These are phyloP conservation scores for Diospyros lotus DNA, from an alignment of 148 eudicot species.

Conservation along the genomic window DNA sequence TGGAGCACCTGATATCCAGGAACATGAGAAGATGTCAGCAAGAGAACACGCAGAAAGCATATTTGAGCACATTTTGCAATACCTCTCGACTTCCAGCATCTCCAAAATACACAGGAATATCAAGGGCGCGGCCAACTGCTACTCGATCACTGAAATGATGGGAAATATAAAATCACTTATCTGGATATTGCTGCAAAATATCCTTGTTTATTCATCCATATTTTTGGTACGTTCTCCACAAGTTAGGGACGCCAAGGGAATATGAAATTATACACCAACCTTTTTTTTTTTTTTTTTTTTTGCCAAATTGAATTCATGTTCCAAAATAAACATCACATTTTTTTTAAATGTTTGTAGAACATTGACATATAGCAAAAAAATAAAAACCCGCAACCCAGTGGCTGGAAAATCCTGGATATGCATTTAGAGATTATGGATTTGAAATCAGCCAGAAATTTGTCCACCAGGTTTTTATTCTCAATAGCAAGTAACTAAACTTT, in stretches of 20 bases:
- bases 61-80: slow-evolving; percentile 17
- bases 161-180: slow-evolving; percentile 6
- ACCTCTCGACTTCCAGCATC: slow-evolving; percentile 99
- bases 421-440: not conserved
- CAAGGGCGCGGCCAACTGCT: slow-evolving; percentile 95
- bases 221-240: not conserved
- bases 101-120: slow-evolving; percentile 96
- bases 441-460: not conserved
- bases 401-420: not conserved
- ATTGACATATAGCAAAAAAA: not conserved
- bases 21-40: slow-evolving; percentile 19
- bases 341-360: not conserved
- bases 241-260: not conserved
- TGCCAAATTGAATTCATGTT: not conserved
- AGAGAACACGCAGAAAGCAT: slow-evolving; percentile 13
- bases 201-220: not conserved
- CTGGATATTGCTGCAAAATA: not conserved
- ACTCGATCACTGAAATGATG: slow-evolving; percentile 73
- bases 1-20: slow-evolving; percentile 69
- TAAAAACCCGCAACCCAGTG: not conserved
- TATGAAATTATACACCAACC: too few relatives aligned
- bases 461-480: not conserved
- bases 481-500: slow-evolving; percentile 3
- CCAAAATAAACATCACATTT: not conserved
- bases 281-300: not conserved